Evolutionary conservation across 2,329 filamentous ascomycete genomes (phyloP).

Genomic region (Colletotrichum echinochloae): DNA sequence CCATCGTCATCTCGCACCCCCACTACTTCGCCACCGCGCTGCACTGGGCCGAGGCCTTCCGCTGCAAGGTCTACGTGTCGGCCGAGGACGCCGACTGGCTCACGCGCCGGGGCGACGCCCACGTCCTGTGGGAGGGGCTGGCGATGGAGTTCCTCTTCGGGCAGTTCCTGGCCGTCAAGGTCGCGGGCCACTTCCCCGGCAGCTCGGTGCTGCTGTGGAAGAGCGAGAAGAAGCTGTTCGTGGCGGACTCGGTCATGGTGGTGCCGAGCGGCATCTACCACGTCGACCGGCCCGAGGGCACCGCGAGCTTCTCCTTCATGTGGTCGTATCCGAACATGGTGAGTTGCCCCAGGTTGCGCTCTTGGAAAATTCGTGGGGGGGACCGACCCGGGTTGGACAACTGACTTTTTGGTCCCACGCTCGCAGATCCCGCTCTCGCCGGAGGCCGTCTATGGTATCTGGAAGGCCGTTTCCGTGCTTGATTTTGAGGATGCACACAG

Average conservation of each 20-base stretch:
- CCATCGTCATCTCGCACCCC: constrained; percentile 83
- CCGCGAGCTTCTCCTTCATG: constrained; percentile 38
- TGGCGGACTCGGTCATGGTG: constrained; percentile 82
- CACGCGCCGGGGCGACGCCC: constrained; percentile 56
- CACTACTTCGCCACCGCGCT: constrained; percentile 85
- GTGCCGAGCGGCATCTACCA: constrained; percentile 66
- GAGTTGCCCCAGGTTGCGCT: neutral
- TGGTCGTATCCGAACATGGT: constrained; percentile 42
- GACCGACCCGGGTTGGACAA: neutral
- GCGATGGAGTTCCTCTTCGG: constrained; percentile 57
- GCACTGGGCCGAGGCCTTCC: constrained; percentile 77
- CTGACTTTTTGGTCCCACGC: neutral
- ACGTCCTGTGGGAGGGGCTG: constrained; percentile 60
- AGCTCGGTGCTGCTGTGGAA: constrained; percentile 74
- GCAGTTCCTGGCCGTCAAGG: constrained; percentile 73
- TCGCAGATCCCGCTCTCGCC: constrained; percentile 33
- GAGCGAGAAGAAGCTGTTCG: constrained; percentile 67
- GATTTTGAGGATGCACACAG: constrained; percentile 39
- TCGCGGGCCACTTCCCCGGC: constrained; percentile 85
- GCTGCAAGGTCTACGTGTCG: constrained; percentile 77
- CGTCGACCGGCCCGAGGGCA: constrained; percentile 33
- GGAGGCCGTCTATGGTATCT: constrained; percentile 28
- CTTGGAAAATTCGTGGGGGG: no score
- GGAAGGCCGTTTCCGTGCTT: constrained; percentile 29
- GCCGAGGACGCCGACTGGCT: constrained; percentile 76